Percentiles rank a stretch among this genome's conserved stretches.
Conservation (phyloP, 2,329 filamentous ascomycete species). For the Paecilomyces sp. region DNA sequence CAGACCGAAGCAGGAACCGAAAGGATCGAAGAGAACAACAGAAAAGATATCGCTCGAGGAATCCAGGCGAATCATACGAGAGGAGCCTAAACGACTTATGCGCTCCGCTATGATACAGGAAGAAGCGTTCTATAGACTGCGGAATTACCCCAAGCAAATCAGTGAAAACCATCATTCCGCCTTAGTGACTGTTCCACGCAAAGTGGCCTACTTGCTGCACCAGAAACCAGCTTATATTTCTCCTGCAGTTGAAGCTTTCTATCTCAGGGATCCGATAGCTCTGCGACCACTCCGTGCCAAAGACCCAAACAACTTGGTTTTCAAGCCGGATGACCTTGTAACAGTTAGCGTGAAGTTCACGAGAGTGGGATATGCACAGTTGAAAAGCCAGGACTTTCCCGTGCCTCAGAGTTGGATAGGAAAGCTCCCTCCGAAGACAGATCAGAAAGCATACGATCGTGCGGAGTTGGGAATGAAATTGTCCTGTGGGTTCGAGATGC, state of each 20-base stretch:
- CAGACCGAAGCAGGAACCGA: slow-evolving; percentile 44
- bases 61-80: slow-evolving; percentile 55
- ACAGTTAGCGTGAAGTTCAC: slow-evolving; percentile 75
- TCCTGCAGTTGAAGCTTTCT: slow-evolving; percentile 83
- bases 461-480: slow-evolving; percentile 80
- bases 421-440: slow-evolving; percentile 30
- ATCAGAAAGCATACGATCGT: slow-evolving; percentile 41
- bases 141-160: slow-evolving; percentile 75
- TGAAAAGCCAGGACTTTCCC: slow-evolving; percentile 76
- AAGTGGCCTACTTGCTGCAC: slow-evolving; percentile 72
- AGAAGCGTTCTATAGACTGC: slow-evolving; percentile 83
- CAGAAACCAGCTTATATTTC: slow-evolving; percentile 68
- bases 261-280: slow-evolving; percentile 74
- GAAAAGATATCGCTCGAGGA: slow-evolving; percentile 54
- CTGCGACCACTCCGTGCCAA: slow-evolving; percentile 60
- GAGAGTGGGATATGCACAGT: slow-evolving; percentile 80
- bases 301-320: slow-evolving; percentile 49
- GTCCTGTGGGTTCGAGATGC: slow-evolving; percentile 83
- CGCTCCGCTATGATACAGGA: slow-evolving; percentile 70
- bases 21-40: slow-evolving; percentile 24
- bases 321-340: slow-evolving; percentile 73
- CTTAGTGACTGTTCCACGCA: slow-evolving; percentile 67
- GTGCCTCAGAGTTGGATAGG: slow-evolving; percentile 52
- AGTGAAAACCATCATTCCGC: slow-evolving; percentile 68
- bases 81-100: slow-evolving; percentile 53